Evolutionary conservation across 2,329 filamentous ascomycete genomes (phyloP).

Genomic region (Fusarium tuaranense): DNA sequence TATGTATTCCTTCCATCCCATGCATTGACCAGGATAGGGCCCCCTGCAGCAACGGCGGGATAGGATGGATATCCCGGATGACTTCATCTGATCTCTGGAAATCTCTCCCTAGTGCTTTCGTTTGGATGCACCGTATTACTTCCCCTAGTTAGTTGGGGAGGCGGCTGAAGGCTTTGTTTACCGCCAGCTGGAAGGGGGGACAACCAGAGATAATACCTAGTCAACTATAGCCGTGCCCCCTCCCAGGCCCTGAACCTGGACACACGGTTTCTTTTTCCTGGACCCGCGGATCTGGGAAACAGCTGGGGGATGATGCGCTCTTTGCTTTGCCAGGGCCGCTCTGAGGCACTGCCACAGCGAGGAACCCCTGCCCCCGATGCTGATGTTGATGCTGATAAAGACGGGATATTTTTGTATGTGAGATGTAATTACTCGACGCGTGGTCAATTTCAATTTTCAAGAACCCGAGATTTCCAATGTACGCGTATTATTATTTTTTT

Average conservation of each 20-base stretch:
- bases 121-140: not conserved
- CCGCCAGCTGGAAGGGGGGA: not conserved
- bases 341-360: not conserved
- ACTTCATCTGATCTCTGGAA: not conserved
- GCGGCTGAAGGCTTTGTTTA: not conserved
- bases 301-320: not conserved
- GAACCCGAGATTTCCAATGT: not conserved
- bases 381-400: constrained; percentile 1
- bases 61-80: not conserved
- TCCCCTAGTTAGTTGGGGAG: not conserved
- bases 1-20: not conserved
- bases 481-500: not conserved
- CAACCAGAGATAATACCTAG: not conserved
- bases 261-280: not conserved
- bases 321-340: not conserved
- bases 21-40: not conserved
- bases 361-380: not conserved
- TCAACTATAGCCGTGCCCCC: not conserved
- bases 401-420: not conserved
- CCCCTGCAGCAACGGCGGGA: not conserved
- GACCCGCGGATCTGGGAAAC: not conserved
- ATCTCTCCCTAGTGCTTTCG: not conserved
- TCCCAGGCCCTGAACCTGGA: not conserved
- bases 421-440: not conserved
- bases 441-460: not conserved